phyloP scores from a whole-genome alignment of 2,329 filamentous ascomycete species.

The Lomentospora prolificans region DNA sequence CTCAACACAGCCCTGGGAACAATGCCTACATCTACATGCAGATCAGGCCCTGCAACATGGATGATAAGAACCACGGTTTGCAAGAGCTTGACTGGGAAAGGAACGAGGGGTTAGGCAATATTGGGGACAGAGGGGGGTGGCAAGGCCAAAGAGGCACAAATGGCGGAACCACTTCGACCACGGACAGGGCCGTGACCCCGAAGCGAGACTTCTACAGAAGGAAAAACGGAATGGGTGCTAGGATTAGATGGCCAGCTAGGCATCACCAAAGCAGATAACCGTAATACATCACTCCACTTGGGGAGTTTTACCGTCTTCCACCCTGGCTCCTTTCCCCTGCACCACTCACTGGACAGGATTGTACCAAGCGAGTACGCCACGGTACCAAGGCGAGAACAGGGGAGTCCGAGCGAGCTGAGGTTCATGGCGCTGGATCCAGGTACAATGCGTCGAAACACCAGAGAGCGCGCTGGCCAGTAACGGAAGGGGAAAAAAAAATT shows the following conservation, averaged over 20 bases:
- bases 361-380: neutral
- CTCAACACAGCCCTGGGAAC: neutral
- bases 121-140: neutral
- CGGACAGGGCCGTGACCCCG: neutral
- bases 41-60: too few species aligned
- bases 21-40: neutral
- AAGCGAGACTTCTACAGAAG: neutral
- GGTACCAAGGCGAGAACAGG: neutral
- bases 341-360: neutral
- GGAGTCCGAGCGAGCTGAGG: neutral
- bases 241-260: neutral
- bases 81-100: neutral
- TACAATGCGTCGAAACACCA: neutral
- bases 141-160: neutral
- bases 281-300: neutral
- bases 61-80: neutral
- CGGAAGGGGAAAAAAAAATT: neutral
- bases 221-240: neutral
- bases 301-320: neutral
- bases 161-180: neutral
- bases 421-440: conserved; percentile 1
- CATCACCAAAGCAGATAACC: neutral
- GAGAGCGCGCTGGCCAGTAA: neutral
- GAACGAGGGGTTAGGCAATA: neutral
- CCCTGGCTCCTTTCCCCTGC: neutral